Percentiles rank a stretch among this genome's conserved stretches.
Evolutionary conservation across 1,139 yeast species (phyloP).

Genomic region (Kluyveromyces sp.): DNA sequence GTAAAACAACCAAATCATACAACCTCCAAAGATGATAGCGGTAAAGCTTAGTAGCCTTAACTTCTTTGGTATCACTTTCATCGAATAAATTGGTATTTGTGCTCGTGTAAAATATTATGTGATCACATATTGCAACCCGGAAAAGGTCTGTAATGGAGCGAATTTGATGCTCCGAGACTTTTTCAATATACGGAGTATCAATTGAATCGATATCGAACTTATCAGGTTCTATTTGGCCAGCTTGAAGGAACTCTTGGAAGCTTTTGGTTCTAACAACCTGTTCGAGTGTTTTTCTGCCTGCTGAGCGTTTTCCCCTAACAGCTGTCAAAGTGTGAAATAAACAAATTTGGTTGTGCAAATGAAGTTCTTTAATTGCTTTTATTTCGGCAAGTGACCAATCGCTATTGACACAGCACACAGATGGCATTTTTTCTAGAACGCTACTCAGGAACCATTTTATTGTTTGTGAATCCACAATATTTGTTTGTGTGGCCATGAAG

Average conservation of each 20-base stretch:
- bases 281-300: neutral
- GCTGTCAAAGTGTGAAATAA: conserved; percentile 1
- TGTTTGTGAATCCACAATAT: neutral
- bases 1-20: neutral
- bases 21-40: neutral
- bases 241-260: neutral
- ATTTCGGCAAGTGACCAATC: conserved; percentile 1
- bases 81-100: neutral
- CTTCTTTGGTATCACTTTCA: neutral
- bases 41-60: neutral
- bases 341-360: neutral
- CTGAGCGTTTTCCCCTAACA: neutral
- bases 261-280: neutral
- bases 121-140: conserved; percentile 1
- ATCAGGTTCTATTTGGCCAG: neutral
- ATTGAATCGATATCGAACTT: neutral
- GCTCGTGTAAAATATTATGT: neutral
- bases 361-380: neutral
- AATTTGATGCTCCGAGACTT: neutral
- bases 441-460: neutral
- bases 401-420: neutral
- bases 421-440: neutral
- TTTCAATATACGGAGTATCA: neutral
- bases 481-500: conserved; percentile 1
- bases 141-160: neutral